Evolutionary conservation across 768 basidiomycete species (phyloP).

Genomic region (Hygrocybe punicea): DNA sequence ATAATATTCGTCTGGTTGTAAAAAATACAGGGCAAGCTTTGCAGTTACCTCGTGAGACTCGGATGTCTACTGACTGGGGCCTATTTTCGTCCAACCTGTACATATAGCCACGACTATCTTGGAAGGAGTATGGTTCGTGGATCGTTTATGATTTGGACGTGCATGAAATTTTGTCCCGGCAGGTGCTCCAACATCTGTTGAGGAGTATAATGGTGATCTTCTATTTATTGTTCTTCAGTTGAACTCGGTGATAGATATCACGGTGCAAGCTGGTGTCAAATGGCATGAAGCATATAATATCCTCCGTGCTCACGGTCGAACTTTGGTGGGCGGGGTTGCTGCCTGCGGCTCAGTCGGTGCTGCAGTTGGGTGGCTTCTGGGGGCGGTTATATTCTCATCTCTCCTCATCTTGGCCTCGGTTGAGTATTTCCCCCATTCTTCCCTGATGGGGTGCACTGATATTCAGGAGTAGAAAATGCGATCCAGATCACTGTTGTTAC

Average conservation of each 20-base stretch:
- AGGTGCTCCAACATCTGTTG: slow-evolving; percentile 24
- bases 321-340: slow-evolving; percentile 47
- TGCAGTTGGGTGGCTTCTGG: slow-evolving; percentile 49
- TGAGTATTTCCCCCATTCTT: neutral
- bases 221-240: neutral
- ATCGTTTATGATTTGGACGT: slow-evolving; percentile 41
- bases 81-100: neutral
- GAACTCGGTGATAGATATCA: slow-evolving; percentile 24
- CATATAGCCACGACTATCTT: slow-evolving; percentile 33
- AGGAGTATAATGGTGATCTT: slow-evolving; percentile 17
- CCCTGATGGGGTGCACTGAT: neutral
- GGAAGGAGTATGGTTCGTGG: slow-evolving; percentile 39
- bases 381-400: slow-evolving; percentile 43
- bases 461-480: slow-evolving; percentile 45
- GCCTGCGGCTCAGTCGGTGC: slow-evolving; percentile 37
- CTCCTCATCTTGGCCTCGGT: slow-evolving; percentile 45
- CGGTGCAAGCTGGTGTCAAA: slow-evolving; percentile 43
- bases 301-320: slow-evolving; percentile 34
- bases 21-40: slow-evolving; percentile 20
- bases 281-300: slow-evolving; percentile 44
- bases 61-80: no score
- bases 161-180: slow-evolving; percentile 36
- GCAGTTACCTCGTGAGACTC: no score
- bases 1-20: slow-evolving; percentile 29
- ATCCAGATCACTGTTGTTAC: slow-evolving; percentile 45